phyloP scores from a whole-genome alignment of 2,329 filamentous ascomycete genomes.

The Cordyceps tenuipes region DNA sequence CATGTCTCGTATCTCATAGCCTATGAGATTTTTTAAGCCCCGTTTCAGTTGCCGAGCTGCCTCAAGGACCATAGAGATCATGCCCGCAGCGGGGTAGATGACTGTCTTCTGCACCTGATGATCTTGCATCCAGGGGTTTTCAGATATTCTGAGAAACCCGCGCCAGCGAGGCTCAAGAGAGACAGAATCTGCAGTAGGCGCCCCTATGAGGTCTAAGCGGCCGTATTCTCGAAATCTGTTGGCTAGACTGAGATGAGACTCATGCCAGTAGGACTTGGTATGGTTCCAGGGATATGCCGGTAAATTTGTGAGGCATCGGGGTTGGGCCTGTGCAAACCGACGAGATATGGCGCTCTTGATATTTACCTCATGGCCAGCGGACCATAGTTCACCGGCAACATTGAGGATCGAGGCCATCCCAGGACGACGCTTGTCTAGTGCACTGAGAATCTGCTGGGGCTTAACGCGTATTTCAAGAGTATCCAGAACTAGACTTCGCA shows the following conservation, averaged over 20 bases:
- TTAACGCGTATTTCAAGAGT: not conserved
- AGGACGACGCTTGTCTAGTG: conserved; percentile 20
- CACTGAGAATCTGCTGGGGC: conserved; percentile 19
- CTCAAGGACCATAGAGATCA: conserved; percentile 41
- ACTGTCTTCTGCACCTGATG: conserved; percentile 43
- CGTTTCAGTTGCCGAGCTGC: conserved; percentile 33
- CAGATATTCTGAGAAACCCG: conserved; percentile 38
- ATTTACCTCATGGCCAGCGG: conserved; percentile 23
- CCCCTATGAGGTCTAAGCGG: conserved; percentile 44
- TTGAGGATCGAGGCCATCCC: conserved; percentile 22
- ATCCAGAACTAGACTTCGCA: conserved; percentile 30
- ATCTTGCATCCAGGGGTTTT: conserved; percentile 45
- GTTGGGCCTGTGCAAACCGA: conserved; percentile 9
- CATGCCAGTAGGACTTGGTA: conserved; percentile 43
- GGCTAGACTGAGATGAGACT: conserved; percentile 37
- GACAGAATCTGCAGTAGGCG: conserved; percentile 34
- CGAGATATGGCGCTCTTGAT: conserved; percentile 24
- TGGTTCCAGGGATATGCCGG: conserved; percentile 50
- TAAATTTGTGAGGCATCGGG: conserved; percentile 34
- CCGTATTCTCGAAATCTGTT: conserved; percentile 36
- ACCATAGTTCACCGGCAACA: conserved; percentile 30
- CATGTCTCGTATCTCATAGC: conserved; percentile 38
- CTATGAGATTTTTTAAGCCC: conserved; percentile 19
- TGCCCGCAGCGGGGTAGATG: conserved; percentile 43
- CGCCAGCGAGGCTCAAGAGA: conserved; percentile 40